Evolutionary conservation across 768 basidiomycete species (phyloP), one percentile per base, ranked within the genome.

Genomic region (Russula abietina): DNA sequence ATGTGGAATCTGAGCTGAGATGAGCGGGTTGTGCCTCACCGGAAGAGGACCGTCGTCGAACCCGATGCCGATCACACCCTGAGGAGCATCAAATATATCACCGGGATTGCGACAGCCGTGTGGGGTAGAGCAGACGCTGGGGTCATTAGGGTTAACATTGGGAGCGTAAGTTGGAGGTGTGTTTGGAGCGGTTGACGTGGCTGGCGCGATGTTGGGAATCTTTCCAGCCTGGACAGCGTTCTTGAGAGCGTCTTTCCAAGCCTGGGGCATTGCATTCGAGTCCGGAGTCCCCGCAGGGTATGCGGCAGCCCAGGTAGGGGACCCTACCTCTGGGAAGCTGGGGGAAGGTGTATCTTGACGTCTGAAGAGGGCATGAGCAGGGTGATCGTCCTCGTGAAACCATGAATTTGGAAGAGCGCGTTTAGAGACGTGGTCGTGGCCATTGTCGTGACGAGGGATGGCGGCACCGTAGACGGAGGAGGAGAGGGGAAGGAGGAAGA

Each of bases 161-260:
- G 45, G 17, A 22, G 39, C 19, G 60, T 73, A 73, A n/a, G 28
- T 32, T 19, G 64, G 68, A n/a, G 41, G 30, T 4, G 64, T 65
- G n/a, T 66, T 19, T 17, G 64, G 45, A 9, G 6, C 65, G 11
- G 70, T 59, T 65, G 76, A 75, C 14, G 55, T 67, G 1, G 76
- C 55, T 2, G 69, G 68, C 2, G 71, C 54, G 60, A 78, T 68
- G 48, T 71, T 68, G 2, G 80, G 80, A 50, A 81, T 75, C 32
- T 66, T 60, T 26, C 78, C 75, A 1, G 73, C 70, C 1, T 71
- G 70, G 24, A 72, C 69, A 11, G 75, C 75, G 3, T 62, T 65
- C 32, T 71, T 64, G 62, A 80, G 75, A 7, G 77, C 75, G 48
- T 75, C 75, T 30, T 71, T 58, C 81, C 81, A 82, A 8, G 72